Base-by-base conservation (phyloP, 2,329 filamentous ascomycete genomes). In the Pseudogymnoascus sp. region DNA sequence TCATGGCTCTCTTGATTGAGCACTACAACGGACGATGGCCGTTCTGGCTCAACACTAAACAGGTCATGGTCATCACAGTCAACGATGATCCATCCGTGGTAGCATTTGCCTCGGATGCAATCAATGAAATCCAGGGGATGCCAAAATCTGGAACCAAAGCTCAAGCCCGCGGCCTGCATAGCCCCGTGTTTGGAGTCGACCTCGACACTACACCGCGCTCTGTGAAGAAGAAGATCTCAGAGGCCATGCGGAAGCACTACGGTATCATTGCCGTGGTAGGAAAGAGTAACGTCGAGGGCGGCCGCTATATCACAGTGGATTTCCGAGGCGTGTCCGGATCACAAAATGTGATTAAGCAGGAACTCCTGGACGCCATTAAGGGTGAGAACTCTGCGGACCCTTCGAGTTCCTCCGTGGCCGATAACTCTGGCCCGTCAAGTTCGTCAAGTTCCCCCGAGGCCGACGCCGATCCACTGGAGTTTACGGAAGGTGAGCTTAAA, bases 1-100 rank as follows among this genome's bases (percentile, higher is more conserved):
- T 96, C 66, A 87, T 96, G 82, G 91, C 91, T 3, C 79, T 96
- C 13, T 76, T 96, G 42, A 93, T 95, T 63, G 92, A 96, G 75
- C 88, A 90, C 68, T 91, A 93, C 69, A 82, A 87, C 64, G 90
- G 90, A 15, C 83, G 82, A 64, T 96, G 90, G 85, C 91, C 91
- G 3, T 93, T 96, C 73, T 96, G 91, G 92, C 80, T 96, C 9
- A 93, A 89, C 63, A 91, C 91, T 0, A 84, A 86, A 5, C 92
- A 95, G 71, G 87, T 85, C 44, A 84, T 88, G 53, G 82, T 96
- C 63, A 75, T 95, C 33, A 89, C 89, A 0, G 81, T 93, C 62
- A 91, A 89, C 69, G 80, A 86, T 60, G 81, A 80, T 2, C 33
- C 67, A 28, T 33, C 64, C n/a, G 65, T 72, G 28, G 62, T 74